Percentiles rank a stretch among this genome's conserved stretches.
These are phyloP conservation scores for Melampsora medusae DNA, from an alignment of 1,284 basidiomycete species.

Conservation along the genomic window DNA sequence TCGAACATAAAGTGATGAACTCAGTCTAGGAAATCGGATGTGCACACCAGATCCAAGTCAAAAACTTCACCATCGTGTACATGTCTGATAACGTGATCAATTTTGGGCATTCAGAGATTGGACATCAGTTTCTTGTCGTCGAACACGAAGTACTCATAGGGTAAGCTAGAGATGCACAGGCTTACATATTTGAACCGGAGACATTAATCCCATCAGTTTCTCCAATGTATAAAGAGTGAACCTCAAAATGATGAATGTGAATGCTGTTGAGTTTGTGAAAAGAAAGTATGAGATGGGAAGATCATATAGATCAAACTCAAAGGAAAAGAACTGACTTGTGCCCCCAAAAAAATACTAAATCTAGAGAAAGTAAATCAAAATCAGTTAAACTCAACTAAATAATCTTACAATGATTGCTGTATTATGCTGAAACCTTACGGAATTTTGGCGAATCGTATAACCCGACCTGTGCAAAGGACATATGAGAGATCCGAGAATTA, in stretches of 20 bases:
- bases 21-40: not conserved
- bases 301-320: no score
- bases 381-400: no score
- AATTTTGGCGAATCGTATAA: constrained; percentile 22
- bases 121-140: no score
- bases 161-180: no score
- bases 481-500: not conserved
- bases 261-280: not conserved
- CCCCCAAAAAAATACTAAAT: constrained; percentile 15
- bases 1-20: not conserved
- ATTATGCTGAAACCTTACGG: constrained; percentile 5
- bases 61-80: constrained; percentile 27
- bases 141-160: no score
- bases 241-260: constrained; percentile 29
- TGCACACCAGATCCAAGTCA: no score
- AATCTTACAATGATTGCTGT: no score
- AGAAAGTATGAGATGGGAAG: no score
- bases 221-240: constrained; percentile 16
- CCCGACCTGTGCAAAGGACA: not conserved
- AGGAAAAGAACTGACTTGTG: constrained; percentile 1
- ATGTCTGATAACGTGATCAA: not conserved
- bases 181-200: constrained; percentile 35
- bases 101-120: not conserved
- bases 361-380: not conserved
- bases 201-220: constrained; percentile 35